Percentiles rank a stretch among this genome's conserved stretches.
Conservation (phyloP, 2,329 filamentous ascomycete genomes). For the Ascochyta lentis region DNA sequence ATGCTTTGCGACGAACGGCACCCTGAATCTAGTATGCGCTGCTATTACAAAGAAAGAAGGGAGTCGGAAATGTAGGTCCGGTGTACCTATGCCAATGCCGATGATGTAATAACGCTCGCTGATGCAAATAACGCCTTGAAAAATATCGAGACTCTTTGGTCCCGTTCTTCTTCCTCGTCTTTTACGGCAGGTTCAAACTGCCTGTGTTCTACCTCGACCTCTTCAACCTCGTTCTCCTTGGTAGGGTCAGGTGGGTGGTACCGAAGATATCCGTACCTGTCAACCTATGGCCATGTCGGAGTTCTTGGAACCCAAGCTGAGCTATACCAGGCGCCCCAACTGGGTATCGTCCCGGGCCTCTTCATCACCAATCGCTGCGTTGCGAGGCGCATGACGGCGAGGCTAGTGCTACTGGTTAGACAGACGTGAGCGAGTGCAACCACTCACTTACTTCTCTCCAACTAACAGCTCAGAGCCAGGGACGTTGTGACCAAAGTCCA, state of each 20-base stretch:
- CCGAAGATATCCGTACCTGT: not conserved
- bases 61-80: not conserved
- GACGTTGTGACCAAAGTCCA: slow-evolving; percentile 81
- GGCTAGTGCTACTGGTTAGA: slow-evolving; percentile 1
- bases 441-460: slow-evolving; percentile 14
- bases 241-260: not conserved
- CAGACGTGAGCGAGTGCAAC: not conserved
- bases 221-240: not conserved
- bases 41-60: slow-evolving; percentile 16
- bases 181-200: not conserved
- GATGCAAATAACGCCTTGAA: slow-evolving; percentile 9
- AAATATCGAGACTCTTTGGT: not conserved
- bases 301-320: not conserved
- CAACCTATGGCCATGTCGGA: not conserved
- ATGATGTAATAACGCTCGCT: slow-evolving; percentile 13
- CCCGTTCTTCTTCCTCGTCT: not conserved
- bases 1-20: not conserved
- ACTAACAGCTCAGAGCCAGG: slow-evolving; percentile 60
- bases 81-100: slow-evolving; percentile 11
- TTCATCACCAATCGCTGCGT: slow-evolving; percentile 1
- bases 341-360: not conserved
- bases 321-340: not conserved
- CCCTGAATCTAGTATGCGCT: slow-evolving; percentile 11
- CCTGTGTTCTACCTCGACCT: not conserved
- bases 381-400: not conserved